phyloP scores from a whole-genome alignment of 805 yeast genomes.

The Zygotorulaspora chibaensis region DNA sequence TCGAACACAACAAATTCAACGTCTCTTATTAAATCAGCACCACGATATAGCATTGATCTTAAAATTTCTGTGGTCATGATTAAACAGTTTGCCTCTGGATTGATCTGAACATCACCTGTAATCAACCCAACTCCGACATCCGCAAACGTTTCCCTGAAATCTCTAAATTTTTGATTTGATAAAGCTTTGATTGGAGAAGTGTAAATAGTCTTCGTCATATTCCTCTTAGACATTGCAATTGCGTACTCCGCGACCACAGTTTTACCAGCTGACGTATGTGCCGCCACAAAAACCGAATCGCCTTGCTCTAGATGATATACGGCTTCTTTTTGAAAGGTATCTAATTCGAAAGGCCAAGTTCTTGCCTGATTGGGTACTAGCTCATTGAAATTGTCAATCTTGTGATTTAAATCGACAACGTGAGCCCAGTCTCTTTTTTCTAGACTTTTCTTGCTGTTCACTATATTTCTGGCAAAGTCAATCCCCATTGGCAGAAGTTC shows the following conservation, averaged over 20 bases:
- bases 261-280: constrained; percentile 98
- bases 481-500: constrained; percentile 48
- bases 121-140: constrained; percentile 88
- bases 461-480: constrained; percentile 41
- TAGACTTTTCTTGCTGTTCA: constrained; percentile 19
- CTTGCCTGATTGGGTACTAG: constrained; percentile 91
- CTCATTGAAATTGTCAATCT: constrained; percentile 77
- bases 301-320: constrained; percentile 95
- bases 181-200: constrained; percentile 93
- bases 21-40: constrained; percentile 93
- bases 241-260: constrained; percentile 98
- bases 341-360: constrained; percentile 91
- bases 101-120: constrained; percentile 97
- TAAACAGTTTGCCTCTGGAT: constrained; percentile 91
- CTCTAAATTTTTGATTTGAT: constrained; percentile 86
- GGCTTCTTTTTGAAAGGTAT: constrained; percentile 95
- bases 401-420: constrained; percentile 80
- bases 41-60: constrained; percentile 91
- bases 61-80: constrained; percentile 98
- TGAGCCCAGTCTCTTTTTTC: constrained; percentile 85
- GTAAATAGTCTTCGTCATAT: constrained; percentile 94
- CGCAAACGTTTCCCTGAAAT: constrained; percentile 72
- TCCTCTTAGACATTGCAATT: constrained; percentile 91
- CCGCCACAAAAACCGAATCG: constrained; percentile 97
- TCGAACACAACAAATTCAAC: constrained; percentile 97